These are phyloP conservation scores for Elsinoe batatas DNA, from an alignment of 2,329 filamentous ascomycete genomes.

Conservation along the genomic window DNA sequence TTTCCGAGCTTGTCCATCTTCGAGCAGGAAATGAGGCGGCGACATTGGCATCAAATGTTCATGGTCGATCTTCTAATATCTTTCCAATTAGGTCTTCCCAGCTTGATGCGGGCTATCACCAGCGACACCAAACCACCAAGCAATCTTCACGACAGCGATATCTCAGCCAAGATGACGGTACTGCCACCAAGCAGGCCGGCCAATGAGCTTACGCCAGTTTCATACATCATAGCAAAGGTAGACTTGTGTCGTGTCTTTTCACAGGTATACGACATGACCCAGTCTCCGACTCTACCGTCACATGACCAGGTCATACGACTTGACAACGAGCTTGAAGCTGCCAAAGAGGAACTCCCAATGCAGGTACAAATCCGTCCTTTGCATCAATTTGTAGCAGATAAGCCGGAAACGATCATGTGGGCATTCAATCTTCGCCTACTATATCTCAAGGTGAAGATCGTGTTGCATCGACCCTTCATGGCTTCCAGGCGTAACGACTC, in stretches of 20 bases:
- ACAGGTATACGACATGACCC: conserved; percentile 31
- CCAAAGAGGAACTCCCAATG: conserved; percentile 27
- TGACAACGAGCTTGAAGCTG: conserved; percentile 29
- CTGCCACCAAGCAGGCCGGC: conserved; percentile 29
- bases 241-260: conserved; percentile 29
- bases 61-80: conserved; percentile 39
- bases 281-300: conserved; percentile 27
- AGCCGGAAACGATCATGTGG: conserved; percentile 42
- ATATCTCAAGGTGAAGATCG: conserved; percentile 42
- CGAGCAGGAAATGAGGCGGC: conserved; percentile 32
- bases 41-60: conserved; percentile 34
- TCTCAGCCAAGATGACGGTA: conserved; percentile 26
- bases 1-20: conserved; percentile 34
- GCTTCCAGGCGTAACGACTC: conserved; percentile 18
- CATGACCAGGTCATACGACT: conserved; percentile 31
- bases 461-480: conserved; percentile 47
- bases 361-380: conserved; percentile 30
- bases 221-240: conserved; percentile 30
- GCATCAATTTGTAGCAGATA: conserved; percentile 38
- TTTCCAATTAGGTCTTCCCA: conserved; percentile 40
- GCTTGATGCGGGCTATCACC: conserved; percentile 35
- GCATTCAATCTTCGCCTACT: conserved; percentile 43
- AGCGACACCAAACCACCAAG: conserved; percentile 35
- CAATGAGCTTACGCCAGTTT: conserved; percentile 26
- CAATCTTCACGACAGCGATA: conserved; percentile 38